Percentiles rank a stretch among this genome's conserved stretches.
These are phyloP conservation scores for Phyllachora maydis DNA, from an alignment of 2,329 filamentous ascomycete genomes.

Conservation along the genomic window DNA sequence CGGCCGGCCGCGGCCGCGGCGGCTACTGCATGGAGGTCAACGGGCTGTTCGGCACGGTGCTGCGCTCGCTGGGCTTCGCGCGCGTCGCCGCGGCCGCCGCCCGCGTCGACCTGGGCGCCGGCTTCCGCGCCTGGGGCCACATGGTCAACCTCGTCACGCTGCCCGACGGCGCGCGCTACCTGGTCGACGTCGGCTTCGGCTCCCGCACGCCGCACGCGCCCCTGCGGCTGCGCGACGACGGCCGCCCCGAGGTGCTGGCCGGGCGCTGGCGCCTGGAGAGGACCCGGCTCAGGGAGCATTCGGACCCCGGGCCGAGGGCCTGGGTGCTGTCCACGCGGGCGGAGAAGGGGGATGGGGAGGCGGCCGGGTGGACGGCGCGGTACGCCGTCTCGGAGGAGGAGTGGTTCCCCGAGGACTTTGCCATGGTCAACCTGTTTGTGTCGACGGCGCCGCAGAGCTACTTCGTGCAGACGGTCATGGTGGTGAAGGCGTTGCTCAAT, in stretches of 20 bases:
- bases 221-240: conserved; percentile 9
- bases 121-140: conserved; percentile 23
- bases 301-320: conserved; percentile 12
- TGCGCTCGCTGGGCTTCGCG: conserved; percentile 24
- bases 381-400: conserved; percentile 31
- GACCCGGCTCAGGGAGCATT: conserved; percentile 11
- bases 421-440: conserved; percentile 20
- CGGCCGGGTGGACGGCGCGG: conserved; percentile 19
- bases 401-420: conserved; percentile 22
- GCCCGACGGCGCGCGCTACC: conserved; percentile 18
- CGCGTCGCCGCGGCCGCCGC: conserved; percentile 30
- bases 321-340: conserved; percentile 17
- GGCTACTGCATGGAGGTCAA: conserved; percentile 32
- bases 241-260: conserved; percentile 17
- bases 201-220: conserved; percentile 16
- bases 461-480: conserved; percentile 16
- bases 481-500: conserved; percentile 10
- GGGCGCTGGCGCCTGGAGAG: conserved; percentile 21
- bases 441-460: conserved; percentile 14
- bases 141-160: conserved; percentile 39
- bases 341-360: conserved; percentile 7
- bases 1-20: conserved; percentile 18
- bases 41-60: conserved; percentile 20
- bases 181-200: conserved; percentile 41
- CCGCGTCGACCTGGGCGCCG: conserved; percentile 10